Conservation (phyloP, 139 green algal genomes). For the Coelastrella sp. region DNA sequence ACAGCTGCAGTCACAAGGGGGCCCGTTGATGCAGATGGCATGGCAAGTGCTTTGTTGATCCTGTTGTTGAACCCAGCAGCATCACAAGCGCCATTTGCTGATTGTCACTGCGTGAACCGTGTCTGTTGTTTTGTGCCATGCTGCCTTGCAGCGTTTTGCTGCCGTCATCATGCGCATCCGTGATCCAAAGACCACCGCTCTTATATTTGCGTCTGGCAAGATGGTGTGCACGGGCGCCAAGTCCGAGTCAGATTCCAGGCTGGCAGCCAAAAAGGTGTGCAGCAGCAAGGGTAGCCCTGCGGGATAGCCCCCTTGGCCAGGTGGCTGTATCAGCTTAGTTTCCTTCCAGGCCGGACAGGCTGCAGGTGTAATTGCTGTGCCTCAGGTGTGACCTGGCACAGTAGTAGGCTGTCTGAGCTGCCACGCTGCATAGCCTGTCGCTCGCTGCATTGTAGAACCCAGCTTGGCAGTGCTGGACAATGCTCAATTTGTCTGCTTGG, state of each 20-base stretch:
- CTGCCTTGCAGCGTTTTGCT: constrained; percentile 90
- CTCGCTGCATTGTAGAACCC: background rate
- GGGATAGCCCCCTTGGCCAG: background rate
- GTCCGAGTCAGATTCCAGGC: constrained; percentile 60
- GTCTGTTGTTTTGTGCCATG: no score
- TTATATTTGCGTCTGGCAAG: constrained; percentile 99
- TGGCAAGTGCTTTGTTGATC: no score
- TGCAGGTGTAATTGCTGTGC: no score
- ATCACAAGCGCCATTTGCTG: no score
- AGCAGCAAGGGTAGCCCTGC: background rate
- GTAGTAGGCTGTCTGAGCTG: background rate
- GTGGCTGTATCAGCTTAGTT: background rate
- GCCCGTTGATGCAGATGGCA: no score
- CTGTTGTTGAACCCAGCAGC: no score
- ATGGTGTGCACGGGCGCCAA: constrained; percentile 90
- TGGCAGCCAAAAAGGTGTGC: constrained; percentile 56
- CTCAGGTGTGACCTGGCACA: no score
- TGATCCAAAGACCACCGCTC: constrained; percentile 97
- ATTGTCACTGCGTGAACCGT: no score
- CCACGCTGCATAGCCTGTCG: background rate
- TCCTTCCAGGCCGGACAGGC: no score
- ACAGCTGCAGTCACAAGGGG: no score
- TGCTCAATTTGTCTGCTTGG: no score
- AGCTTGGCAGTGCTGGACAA: no score
- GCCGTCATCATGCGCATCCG: constrained; percentile 99